Evolutionary conservation across 441 rosid species (phyloP).

Genomic region (Bocquillonia castaneifolia): DNA sequence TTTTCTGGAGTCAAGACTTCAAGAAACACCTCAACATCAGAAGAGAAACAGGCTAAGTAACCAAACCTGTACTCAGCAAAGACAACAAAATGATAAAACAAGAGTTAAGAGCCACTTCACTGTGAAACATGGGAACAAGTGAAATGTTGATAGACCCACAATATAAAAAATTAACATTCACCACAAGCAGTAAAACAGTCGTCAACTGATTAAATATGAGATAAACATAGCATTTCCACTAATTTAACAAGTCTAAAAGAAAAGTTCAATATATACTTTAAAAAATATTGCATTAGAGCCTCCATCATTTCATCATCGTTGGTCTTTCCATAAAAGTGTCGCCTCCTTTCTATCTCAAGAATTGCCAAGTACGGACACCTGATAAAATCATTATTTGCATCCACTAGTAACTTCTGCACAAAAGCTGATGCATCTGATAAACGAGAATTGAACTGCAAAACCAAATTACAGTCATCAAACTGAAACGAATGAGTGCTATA

Average conservation of each 20-base stretch:
- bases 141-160: not conserved
- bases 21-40: slow-evolving; percentile 73
- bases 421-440: slow-evolving; percentile 60
- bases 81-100: not conserved
- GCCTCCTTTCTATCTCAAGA: slow-evolving; percentile 88
- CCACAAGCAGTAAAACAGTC: not conserved
- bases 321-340: slow-evolving; percentile 63
- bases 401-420: slow-evolving; percentile 59
- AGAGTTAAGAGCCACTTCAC: not conserved
- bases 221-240: not conserved
- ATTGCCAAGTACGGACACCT: slow-evolving; percentile 74
- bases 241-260: not conserved
- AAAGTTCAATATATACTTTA: slow-evolving; percentile 42
- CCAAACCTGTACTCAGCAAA: slow-evolving; percentile 69
- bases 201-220: not conserved
- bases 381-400: slow-evolving; percentile 40
- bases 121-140: not conserved
- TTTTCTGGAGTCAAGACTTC: slow-evolving; percentile 57
- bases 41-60: slow-evolving; percentile 83
- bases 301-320: slow-evolving; percentile 55
- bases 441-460: slow-evolving; percentile 75
- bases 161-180: not conserved
- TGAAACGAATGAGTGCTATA: not conserved
- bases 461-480: slow-evolving; percentile 24
- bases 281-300: slow-evolving; percentile 61